A percentile compares a stretch with the other conserved stretches of the same genome.
Conservation (phyloP, 768 basidiomycete species). For the Trametes maxima region DNA sequence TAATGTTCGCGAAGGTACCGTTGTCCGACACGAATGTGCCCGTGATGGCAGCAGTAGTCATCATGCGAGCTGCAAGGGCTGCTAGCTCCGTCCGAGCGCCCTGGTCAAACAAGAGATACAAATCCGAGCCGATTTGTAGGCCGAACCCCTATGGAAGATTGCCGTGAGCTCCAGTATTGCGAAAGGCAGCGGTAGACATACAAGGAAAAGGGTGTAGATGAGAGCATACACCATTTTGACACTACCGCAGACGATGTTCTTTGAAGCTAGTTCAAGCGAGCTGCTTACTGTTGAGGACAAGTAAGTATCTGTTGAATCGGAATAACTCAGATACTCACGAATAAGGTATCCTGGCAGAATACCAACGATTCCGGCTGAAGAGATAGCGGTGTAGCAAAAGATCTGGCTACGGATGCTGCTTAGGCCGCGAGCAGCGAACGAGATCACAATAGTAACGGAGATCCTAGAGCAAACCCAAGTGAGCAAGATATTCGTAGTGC, state of each 20-base stretch:
- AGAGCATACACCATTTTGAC: constrained; percentile 91
- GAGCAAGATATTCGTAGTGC: not conserved
- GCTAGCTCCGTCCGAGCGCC: constrained; percentile 54
- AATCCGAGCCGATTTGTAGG: constrained; percentile 80
- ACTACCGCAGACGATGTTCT: constrained; percentile 82
- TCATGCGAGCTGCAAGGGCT: constrained; percentile 52
- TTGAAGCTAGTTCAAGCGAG: constrained; percentile 81
- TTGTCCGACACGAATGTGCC: constrained; percentile 72
- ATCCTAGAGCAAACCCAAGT: constrained; percentile 52
- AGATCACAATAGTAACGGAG: constrained; percentile 78
- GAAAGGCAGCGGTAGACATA: constrained; percentile 2
- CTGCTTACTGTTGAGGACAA: constrained; percentile 59
- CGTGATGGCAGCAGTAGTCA: constrained; percentile 52
- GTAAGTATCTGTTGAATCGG: constrained; percentile 11
- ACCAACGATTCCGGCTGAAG: constrained; percentile 83
- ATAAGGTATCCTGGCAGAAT: constrained; percentile 91
- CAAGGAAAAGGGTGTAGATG: constrained; percentile 79
- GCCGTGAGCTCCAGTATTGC: not conserved
- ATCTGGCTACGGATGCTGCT: constrained; percentile 74
- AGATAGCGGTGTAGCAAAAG: constrained; percentile 93
- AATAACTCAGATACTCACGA: constrained; percentile 44
- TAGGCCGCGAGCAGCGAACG: constrained; percentile 79
- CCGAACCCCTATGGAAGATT: constrained; percentile 59
- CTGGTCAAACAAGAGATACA: constrained; percentile 73
- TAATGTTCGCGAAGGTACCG: constrained; percentile 40